These are phyloP conservation scores for Termitomyces sp. DNA, from an alignment of 768 basidiomycete genomes.

Conservation along the genomic window DNA sequence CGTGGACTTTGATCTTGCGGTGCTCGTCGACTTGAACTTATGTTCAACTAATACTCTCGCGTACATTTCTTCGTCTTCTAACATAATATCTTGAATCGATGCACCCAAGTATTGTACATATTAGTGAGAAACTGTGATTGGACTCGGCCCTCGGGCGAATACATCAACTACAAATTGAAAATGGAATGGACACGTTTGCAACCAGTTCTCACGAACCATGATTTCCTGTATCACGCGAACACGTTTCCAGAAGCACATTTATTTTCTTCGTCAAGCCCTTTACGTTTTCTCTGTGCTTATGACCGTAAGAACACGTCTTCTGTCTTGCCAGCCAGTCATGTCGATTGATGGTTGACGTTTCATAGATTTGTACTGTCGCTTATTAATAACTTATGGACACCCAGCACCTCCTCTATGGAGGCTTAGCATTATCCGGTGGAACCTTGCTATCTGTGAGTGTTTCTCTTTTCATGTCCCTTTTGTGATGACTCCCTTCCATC, in stretches of 20 bases:
- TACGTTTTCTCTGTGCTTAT: constrained; percentile 10
- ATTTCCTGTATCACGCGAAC: constrained; percentile 5
- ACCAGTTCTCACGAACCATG: constrained; percentile 17
- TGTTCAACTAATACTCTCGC: constrained; percentile 14
- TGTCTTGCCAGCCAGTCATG: too few relatives aligned
- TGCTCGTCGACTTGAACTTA: constrained; percentile 8
- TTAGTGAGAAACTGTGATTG: constrained; percentile 6
- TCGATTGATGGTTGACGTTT: constrained; percentile 3
- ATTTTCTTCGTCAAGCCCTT: constrained; percentile 7
- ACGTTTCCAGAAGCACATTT: constrained; percentile 6
- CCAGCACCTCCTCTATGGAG: constrained; percentile 32
- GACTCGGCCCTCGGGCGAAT: background rate
- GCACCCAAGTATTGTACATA: constrained; percentile 7
- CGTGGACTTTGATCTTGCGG: background rate
- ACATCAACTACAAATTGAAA: background rate
- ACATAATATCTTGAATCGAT: constrained; percentile 2
- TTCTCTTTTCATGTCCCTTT: background rate
- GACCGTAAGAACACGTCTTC: constrained; percentile 12
- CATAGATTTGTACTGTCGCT: constrained; percentile 8
- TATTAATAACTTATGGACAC: constrained; percentile 25
- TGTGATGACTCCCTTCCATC: constrained; percentile 75
- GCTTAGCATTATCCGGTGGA: constrained; percentile 28
- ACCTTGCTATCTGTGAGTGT: constrained; percentile 37
- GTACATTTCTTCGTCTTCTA: constrained; percentile 4
- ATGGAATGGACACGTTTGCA: constrained; percentile 8